Conservation (phyloP, 352 stramenopile species). For the Phytophthora niederhauseri region DNA sequence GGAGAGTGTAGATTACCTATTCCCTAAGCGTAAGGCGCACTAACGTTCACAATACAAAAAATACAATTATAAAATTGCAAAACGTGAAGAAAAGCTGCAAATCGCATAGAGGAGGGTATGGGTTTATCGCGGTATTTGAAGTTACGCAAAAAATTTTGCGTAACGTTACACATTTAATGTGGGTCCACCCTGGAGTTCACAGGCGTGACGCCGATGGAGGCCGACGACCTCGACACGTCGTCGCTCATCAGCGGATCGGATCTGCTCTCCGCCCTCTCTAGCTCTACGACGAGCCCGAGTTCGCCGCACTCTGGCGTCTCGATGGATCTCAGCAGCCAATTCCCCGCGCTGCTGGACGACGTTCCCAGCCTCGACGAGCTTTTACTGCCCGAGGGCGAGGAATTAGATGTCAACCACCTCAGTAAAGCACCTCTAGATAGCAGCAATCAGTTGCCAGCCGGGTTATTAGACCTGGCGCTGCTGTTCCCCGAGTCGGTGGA, state of each 20-base stretch:
- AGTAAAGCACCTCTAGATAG: neutral
- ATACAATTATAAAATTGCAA: too few species aligned
- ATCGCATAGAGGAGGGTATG: too few species aligned
- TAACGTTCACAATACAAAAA: too few species aligned
- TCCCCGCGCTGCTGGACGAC: conserved; percentile 1
- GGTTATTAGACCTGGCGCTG: conserved; percentile 15
- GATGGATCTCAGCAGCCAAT: neutral
- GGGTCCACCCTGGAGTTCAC: too few species aligned
- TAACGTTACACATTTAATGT: too few species aligned
- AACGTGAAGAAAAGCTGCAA: too few species aligned
- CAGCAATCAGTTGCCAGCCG: neutral
- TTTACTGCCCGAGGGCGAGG: conserved; percentile 20
- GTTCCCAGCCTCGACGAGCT: conserved; percentile 28
- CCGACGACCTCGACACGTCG: neutral
- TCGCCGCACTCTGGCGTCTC: neutral
- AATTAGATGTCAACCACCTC: neutral
- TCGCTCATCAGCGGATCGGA: neutral
- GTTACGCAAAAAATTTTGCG: too few species aligned
- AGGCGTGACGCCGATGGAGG: neutral
- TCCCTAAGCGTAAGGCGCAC: too few species aligned
- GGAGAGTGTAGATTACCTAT: too few species aligned
- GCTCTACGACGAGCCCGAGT: neutral
- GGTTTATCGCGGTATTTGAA: too few species aligned
- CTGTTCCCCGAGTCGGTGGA: conserved; percentile 19
- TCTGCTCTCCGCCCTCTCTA: neutral